These are phyloP conservation scores for Pseudocercospora fijiensis DNA, from an alignment of 2,329 filamentous ascomycete genomes.

Conservation along the genomic window DNA sequence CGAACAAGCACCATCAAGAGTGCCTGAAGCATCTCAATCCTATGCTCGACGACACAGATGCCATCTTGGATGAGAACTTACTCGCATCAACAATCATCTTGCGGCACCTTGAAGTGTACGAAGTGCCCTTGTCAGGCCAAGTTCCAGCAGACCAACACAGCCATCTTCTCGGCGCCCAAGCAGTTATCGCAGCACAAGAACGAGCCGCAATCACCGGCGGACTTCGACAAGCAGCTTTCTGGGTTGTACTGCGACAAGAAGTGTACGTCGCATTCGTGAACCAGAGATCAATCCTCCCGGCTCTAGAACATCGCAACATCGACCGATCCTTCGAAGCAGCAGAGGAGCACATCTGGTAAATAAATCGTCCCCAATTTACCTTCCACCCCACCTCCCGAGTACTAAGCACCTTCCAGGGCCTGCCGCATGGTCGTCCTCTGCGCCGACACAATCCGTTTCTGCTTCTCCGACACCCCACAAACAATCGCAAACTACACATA, in stretches of 20 bases:
- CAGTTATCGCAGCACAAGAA: constrained; percentile 39
- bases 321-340: constrained; percentile 52
- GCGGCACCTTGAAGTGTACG: constrained; percentile 58
- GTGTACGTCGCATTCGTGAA: constrained; percentile 54
- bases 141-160: constrained; percentile 27
- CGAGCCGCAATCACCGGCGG: constrained; percentile 38
- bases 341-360: constrained; percentile 53
- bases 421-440: constrained; percentile 63
- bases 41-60: constrained; percentile 44
- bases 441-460: constrained; percentile 64
- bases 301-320: constrained; percentile 52
- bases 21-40: constrained; percentile 55
- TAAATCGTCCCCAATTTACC: background rate
- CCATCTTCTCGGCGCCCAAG: constrained; percentile 38
- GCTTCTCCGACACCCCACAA: constrained; percentile 51
- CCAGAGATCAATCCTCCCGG: constrained; percentile 51
- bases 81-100: constrained; percentile 59
- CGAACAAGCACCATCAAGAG: constrained; percentile 55
- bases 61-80: constrained; percentile 51
- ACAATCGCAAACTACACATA: constrained; percentile 44
- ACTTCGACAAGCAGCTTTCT: constrained; percentile 53
- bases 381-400: background rate
- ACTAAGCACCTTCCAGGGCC: constrained; percentile 40
- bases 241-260: constrained; percentile 59
- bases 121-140: constrained; percentile 38